These are phyloP conservation scores for Mycothermus thermophilus DNA, from an alignment of 495 filamentous ascomycete genomes.

Conservation along the genomic window DNA sequence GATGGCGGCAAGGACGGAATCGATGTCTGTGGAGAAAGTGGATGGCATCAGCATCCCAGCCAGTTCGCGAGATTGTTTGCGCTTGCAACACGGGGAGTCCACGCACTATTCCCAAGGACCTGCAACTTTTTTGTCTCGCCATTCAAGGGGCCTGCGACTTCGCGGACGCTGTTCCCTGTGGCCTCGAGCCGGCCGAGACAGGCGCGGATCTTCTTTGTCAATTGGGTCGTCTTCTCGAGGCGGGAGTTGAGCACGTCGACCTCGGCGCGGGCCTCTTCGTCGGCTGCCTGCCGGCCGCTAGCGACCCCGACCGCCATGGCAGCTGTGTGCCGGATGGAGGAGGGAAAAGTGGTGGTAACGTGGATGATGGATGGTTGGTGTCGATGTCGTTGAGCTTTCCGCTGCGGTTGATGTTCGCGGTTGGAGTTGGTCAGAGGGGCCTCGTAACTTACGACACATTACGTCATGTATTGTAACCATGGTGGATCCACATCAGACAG, in stretches of 20 bases:
- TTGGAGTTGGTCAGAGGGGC: no score
- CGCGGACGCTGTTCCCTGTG: constrained; percentile 75
- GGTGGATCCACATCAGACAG: no score
- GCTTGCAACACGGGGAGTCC: no score
- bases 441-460: no score
- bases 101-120: constrained; percentile 59
- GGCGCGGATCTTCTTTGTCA: constrained; percentile 88
- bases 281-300: constrained; percentile 35
- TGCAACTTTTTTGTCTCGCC: constrained; percentile 85
- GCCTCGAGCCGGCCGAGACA: constrained; percentile 73
- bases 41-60: no score
- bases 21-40: constrained; percentile 51
- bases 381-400: background rate
- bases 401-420: no score
- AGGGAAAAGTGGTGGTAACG: background rate
- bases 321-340: constrained; percentile 1
- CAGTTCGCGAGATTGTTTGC: no score
- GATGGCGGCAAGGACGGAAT: constrained; percentile 70
- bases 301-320: constrained; percentile 35
- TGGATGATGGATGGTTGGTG: constrained; percentile 1
- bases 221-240: constrained; percentile 48
- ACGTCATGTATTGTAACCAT: no score
- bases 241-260: constrained; percentile 53
- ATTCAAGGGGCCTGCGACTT: constrained; percentile 84
- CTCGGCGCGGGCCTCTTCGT: constrained; percentile 51